Conservation (phyloP, 805 yeast species). For the Maudiozyma pseudohumilis region DNA sequence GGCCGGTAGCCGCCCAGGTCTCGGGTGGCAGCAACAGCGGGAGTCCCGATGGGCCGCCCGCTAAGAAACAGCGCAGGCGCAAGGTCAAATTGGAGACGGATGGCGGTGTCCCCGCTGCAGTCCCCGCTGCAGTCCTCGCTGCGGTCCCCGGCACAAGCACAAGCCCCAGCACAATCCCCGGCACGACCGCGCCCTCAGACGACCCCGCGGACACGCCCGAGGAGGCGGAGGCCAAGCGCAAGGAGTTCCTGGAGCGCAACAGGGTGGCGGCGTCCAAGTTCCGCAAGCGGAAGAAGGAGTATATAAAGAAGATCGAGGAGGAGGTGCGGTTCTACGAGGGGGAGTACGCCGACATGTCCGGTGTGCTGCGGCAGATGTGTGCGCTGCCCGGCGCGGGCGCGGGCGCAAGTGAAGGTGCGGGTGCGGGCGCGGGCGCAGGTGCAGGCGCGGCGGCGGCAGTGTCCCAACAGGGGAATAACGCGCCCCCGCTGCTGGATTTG, state of each 20-base stretch:
- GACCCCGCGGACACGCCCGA: too few relatives aligned
- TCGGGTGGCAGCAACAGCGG: too few relatives aligned
- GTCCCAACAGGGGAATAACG: neutral
- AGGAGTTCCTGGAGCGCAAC: constrained; percentile 75
- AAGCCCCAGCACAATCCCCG: too few relatives aligned
- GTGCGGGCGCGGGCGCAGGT: too few relatives aligned
- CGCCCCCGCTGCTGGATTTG: constrained; percentile 2
- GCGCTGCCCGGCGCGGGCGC: neutral
- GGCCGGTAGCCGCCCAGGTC: too few relatives aligned
- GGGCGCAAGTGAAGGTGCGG: neutral
- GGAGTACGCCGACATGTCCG: constrained; percentile 48
- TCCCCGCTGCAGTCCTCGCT: too few relatives aligned
- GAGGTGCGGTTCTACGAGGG: constrained; percentile 61
- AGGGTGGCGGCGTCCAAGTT: constrained; percentile 94
- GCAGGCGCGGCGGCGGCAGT: neutral
- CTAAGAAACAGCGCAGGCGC: too few relatives aligned
- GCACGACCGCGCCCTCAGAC: too few relatives aligned
- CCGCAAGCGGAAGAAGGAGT: constrained; percentile 87
- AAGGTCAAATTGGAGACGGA: too few relatives aligned
- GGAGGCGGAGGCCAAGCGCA: constrained; percentile 60
- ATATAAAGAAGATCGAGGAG: constrained; percentile 70
- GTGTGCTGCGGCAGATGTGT: constrained; percentile 1
- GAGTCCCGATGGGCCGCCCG: too few relatives aligned
- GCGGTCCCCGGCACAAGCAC: too few relatives aligned
- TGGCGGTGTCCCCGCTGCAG: too few relatives aligned